Conservation (phyloP, 371 early-diverging fungal species). For the Rhizomucor pusillus region DNA sequence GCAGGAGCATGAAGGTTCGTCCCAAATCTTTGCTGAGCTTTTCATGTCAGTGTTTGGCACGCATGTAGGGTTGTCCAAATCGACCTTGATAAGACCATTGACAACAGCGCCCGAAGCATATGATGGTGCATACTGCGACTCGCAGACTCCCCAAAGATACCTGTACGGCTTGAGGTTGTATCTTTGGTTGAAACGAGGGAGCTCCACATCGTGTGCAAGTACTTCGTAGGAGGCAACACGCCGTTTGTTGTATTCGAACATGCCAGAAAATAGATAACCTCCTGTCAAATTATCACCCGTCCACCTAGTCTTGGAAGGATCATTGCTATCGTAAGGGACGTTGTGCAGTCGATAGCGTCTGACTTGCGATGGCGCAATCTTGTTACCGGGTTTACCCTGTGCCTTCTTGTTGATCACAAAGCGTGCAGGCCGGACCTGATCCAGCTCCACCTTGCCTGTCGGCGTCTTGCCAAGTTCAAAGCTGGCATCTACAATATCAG, state of each 20-base stretch:
- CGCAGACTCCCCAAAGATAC: constrained; percentile 60
- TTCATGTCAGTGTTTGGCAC: constrained; percentile 29
- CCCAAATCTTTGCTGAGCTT: constrained; percentile 39
- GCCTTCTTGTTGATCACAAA: constrained; percentile 39
- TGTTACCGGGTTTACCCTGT: constrained; percentile 28
- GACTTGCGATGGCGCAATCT: constrained; percentile 43
- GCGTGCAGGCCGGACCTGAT: constrained; percentile 36
- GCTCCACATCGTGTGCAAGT: constrained; percentile 52
- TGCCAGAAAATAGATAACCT: constrained; percentile 9
- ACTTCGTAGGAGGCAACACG: constrained; percentile 42
- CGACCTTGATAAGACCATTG: constrained; percentile 57
- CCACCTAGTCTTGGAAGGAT: neutral
- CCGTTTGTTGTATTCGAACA: constrained; percentile 31
- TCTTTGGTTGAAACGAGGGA: constrained; percentile 58
- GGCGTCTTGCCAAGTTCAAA: constrained; percentile 44
- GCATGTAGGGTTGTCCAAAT: constrained; percentile 36
- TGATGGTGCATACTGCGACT: constrained; percentile 38
- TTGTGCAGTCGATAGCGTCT: constrained; percentile 41
- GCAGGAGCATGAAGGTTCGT: constrained; percentile 56
- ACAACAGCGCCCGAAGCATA: constrained; percentile 48
- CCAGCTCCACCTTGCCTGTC: constrained; percentile 14
- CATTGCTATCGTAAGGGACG: constrained; percentile 23
- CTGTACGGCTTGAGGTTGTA: constrained; percentile 45
- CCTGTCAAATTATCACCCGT: constrained; percentile 14
- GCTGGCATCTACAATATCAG: constrained; percentile 50